Conservation (phyloP, 2,329 filamentous ascomycete genomes). For the Fusarium mangiferae region DNA sequence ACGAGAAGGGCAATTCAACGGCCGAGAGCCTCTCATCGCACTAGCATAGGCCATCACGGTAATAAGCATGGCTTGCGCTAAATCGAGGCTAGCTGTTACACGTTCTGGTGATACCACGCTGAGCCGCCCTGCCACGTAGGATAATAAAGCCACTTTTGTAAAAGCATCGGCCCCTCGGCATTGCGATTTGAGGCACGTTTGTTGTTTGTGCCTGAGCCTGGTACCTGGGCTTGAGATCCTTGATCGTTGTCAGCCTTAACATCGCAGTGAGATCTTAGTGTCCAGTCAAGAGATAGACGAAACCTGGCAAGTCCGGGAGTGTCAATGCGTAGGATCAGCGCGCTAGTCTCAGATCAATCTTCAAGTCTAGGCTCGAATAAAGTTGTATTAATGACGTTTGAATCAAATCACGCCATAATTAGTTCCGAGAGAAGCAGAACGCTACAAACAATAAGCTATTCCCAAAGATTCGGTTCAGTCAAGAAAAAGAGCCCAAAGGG, state of each 20-base stretch:
- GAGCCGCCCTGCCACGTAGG: not conserved
- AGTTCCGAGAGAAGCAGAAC: not conserved
- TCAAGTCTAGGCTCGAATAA: not conserved
- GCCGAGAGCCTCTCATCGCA: not conserved
- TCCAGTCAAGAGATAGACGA: not conserved
- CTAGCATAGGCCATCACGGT: not conserved
- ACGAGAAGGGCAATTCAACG: not conserved
- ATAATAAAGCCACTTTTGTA: not conserved
- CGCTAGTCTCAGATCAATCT: not conserved
- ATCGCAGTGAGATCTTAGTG: not conserved
- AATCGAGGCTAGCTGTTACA: not conserved
- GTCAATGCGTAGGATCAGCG: not conserved
- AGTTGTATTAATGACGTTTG: not conserved
- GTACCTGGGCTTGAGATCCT: not conserved
- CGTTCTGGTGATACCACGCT: not conserved
- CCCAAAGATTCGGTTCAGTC: not conserved
- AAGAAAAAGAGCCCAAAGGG: too few species aligned
- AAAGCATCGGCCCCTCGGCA: not conserved
- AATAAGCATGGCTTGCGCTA: not conserved
- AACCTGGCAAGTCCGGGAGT: not conserved
- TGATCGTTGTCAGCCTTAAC: not conserved
- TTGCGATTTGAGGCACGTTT: not conserved
- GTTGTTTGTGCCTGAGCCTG: not conserved
- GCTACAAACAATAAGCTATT: not conserved
- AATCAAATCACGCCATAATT: not conserved